Evolutionary conservation across 768 basidiomycete genomes (phyloP), one percentile per base, ranked within the genome.

Genomic region (Rhodosporidiobolus odoratus): DNA sequence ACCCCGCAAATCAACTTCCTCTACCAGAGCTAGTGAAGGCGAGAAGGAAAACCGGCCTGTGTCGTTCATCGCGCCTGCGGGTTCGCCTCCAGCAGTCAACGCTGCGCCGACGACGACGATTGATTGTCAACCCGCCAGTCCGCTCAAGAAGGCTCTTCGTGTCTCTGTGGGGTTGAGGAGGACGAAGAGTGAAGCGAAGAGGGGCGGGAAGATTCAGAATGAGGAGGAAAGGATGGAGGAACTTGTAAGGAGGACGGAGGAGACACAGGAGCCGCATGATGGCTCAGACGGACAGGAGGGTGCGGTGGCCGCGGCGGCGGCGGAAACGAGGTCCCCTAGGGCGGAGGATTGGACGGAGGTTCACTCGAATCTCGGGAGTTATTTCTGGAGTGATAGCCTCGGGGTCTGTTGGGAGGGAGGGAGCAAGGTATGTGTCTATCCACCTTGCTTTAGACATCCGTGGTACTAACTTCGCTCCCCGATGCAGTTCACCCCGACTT

Each of bases 401-500:
- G 57, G 57, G 38, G 57, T 58, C 23, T 58, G 57, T 40, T 58
- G 57, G 57, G 57, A 58, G 57, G 57, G 57, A 3, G 57, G 38
- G 57, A 58, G 38, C 8, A 58, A 25, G 57, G 57, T 58, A n/a
- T 40, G 57, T 58, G 37, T 57, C 25, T 32, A 16, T 13, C 38
- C 38, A 40, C n/a, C 13, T 58, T 41, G 7, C 25, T 40, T n/a
- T 35, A 15, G n/a, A 10, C 52, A 27, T 10, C 21, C 10, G 21
- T 17, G 3, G 10, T 9, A 16, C n/a, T 27, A 10, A 3, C 37
- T 6, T 40, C 27, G 2, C n/a, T 23, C 17, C 34, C 32, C 34
- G 4, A 4, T 7, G 30, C 56, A 58, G 57, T 58, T 2, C 57
- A 58, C 57, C 57, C 57, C 57, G 57, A 58, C 38, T 19, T 58